Conservation (phyloP, 768 basidiomycete species). For the Termitomyces sp. region DNA sequence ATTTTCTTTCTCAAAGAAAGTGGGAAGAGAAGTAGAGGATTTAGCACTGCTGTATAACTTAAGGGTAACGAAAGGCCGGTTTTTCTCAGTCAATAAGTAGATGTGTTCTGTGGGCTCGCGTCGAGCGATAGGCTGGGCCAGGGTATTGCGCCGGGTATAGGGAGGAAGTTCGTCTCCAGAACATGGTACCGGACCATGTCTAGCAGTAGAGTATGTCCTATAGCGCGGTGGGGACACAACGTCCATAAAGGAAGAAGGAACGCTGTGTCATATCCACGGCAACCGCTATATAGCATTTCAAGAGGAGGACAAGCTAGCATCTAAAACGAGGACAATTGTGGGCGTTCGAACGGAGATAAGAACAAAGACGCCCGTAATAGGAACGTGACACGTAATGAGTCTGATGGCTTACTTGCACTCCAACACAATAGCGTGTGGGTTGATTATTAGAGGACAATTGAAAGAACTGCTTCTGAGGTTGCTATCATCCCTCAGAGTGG, state of each 20-base stretch:
- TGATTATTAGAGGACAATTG: constrained; percentile 4
- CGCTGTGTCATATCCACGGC: not conserved
- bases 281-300: constrained; percentile 13
- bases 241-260: constrained; percentile 30
- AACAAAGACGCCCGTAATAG: constrained; percentile 7
- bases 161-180: constrained; percentile 40
- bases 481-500: not conserved
- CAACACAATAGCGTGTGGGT: constrained; percentile 1
- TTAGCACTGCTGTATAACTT: constrained; percentile 46
- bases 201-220: constrained; percentile 38
- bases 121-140: constrained; percentile 30
- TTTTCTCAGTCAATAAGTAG: constrained; percentile 35
- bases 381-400: constrained; percentile 6
- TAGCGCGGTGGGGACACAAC: constrained; percentile 43
- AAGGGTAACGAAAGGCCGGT: constrained; percentile 38
- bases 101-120: constrained; percentile 46
- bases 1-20: constrained; percentile 49
- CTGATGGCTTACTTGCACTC: not conserved
- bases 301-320: constrained; percentile 23
- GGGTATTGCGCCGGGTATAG: constrained; percentile 43
- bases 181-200: constrained; percentile 44
- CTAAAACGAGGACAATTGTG: constrained; percentile 19
- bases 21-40: constrained; percentile 44
- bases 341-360: constrained; percentile 4
- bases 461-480: not conserved